Evolutionary conservation across 768 basidiomycete genomes (phyloP), one percentile per base, ranked within the genome.

Genomic region (Phlegmacium glaucopus): DNA sequence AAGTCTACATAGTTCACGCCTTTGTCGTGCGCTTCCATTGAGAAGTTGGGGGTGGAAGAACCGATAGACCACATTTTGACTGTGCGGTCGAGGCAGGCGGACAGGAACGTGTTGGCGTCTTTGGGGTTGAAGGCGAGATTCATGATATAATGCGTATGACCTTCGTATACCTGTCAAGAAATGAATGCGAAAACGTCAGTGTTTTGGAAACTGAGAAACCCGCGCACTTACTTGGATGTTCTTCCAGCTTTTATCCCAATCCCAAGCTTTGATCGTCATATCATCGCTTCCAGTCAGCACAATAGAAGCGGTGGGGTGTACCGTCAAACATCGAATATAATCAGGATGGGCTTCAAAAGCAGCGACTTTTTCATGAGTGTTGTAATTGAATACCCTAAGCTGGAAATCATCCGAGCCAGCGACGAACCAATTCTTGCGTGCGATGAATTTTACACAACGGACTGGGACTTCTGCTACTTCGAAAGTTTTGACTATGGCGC

Each of bases 101-200:
- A n/a, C n/a, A n/a, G n/a, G n/a, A n/a, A n/a, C n/a, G n/a, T n/a
- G n/a, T n/a, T n/a, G n/a, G n/a, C n/a, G n/a, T n/a, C n/a, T n/a
- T n/a, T n/a, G n/a, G n/a, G n/a, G n/a, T n/a, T n/a, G n/a, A n/a
- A n/a, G n/a, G n/a, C n/a, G n/a, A n/a, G n/a, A n/a, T n/a, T n/a
- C 96, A 98, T 99, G 69, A 99, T 97, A 62, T 94, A 98, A 67
- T 98, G 94, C 0, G 94, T 94, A 62, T 98, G 95, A n/a, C n/a
- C n/a, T n/a, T n/a, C n/a, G n/a, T n/a, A n/a, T n/a, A n/a, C n/a
- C n/a, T n/a, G n/a, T n/a, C n/a, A n/a, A n/a, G n/a, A n/a, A n/a
- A n/a, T n/a, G n/a, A n/a, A n/a, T n/a, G n/a, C n/a, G n/a, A n/a
- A n/a, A n/a, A n/a, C n/a, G n/a, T n/a, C n/a, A n/a, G n/a, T n/a